phyloP scores from a whole-genome alignment of 2,329 filamentous ascomycete species.

The Pseudogymnoascus sp. region DNA sequence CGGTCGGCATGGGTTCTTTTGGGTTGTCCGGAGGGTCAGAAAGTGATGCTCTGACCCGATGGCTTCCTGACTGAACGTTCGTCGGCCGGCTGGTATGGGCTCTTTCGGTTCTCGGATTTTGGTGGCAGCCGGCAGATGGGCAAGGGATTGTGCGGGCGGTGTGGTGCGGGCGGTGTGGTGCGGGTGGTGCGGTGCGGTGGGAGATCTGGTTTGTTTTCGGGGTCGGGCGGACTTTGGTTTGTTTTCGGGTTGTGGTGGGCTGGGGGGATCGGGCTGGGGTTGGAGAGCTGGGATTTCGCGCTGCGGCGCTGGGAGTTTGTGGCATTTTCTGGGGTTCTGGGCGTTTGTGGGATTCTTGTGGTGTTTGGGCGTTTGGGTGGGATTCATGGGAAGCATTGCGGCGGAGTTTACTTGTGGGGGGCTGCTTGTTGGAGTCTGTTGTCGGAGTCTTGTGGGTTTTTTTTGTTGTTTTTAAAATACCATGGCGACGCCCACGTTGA shows the following conservation, averaged over 20 bases:
- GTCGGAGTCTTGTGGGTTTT: neutral
- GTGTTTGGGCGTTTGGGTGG: neutral
- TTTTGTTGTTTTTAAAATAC: conserved; percentile 1
- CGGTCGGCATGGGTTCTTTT: neutral
- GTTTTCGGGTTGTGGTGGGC: neutral
- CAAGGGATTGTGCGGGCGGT: neutral
- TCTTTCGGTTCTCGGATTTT: neutral
- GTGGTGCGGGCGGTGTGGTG: neutral
- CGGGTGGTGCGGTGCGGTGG: neutral
- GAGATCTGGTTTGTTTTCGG: neutral
- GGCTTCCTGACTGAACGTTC: neutral
- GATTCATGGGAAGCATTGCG: neutral
- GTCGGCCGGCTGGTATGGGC: neutral
- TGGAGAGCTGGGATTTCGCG: neutral
- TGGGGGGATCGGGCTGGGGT: neutral
- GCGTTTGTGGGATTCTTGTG: neutral
- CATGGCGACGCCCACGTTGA: neutral
- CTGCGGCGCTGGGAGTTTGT: neutral
- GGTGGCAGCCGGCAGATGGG: neutral
- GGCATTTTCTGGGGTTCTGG: neutral
- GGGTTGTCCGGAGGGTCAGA: conserved; percentile 1
- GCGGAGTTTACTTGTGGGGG: neutral
- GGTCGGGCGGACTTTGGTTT: neutral
- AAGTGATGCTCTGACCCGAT: conserved; percentile 5
- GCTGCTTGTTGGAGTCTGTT: neutral